Evolutionary conservation across 148 eudicot species (phyloP).

Genomic region (Linanthus parryae): DNA sequence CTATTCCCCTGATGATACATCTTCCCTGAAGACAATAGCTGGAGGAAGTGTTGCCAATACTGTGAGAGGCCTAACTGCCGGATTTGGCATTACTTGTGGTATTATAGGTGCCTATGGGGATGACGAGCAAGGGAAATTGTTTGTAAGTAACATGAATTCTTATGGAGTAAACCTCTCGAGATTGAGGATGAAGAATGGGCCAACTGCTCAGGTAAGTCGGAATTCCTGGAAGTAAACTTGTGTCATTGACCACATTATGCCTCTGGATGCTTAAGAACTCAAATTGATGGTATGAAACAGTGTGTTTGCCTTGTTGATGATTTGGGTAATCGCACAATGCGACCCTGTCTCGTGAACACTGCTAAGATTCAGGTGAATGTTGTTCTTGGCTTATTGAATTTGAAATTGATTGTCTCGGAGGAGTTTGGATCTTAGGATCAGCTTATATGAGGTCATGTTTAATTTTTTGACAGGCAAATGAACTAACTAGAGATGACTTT

Average conservation of each 20-base stretch:
- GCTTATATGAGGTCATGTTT: constrained; percentile 2
- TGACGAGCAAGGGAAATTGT: constrained; percentile 73
- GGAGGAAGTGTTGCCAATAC: constrained; percentile 98
- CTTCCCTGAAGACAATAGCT: constrained; percentile 68
- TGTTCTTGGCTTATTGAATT: not conserved
- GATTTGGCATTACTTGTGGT: constrained; percentile 74
- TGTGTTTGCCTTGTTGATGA: constrained; percentile 97
- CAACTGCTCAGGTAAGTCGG: constrained; percentile 73
- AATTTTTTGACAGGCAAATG: constrained; percentile 55
- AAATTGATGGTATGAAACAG: constrained; percentile 31
- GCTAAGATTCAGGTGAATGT: constrained; percentile 73
- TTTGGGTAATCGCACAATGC: constrained; percentile 88
- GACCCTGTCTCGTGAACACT: constrained; percentile 80
- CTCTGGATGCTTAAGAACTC: not conserved
- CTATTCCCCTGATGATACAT: constrained; percentile 34
- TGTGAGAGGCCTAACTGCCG: constrained; percentile 80
- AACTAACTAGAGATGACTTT: constrained; percentile 58
- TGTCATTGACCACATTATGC: not conserved
- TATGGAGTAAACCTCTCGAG: constrained; percentile 63
- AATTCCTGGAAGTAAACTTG: not conserved
- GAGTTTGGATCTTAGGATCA: not conserved
- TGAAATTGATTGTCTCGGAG: not conserved
- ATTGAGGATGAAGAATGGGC: constrained; percentile 54
- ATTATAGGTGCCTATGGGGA: constrained; percentile 91
- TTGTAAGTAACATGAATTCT: constrained; percentile 52